Base-by-base conservation (phyloP, 2,329 filamentous ascomycete genomes). In the Nigrospora oryzae region DNA sequence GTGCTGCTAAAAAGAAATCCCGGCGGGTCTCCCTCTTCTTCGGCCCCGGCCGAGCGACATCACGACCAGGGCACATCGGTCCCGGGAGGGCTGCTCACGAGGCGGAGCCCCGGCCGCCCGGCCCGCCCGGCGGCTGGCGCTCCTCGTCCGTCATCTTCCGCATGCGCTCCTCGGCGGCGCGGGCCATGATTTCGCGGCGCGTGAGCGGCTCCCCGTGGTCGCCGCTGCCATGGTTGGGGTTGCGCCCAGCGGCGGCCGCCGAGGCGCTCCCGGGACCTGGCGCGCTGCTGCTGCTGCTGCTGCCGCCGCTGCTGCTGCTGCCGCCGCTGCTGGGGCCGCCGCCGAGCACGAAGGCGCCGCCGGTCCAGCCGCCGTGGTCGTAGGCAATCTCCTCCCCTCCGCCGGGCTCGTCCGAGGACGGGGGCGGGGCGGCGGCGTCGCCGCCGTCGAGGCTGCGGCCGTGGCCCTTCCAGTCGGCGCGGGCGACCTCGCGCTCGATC, bases 401-500 rank as follows among this genome's bases (percentile, higher is more conserved):
- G 15, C 65, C 64, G 12, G 14, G n/a, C 13, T 38, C 37, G 15
- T n/a, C 36, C 4, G 8, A 5, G 15, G 30, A 16, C 43, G 60
- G 59, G 14, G 74, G 70, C 49, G 74, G 70, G 52, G 79, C 73
- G 36, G 75, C 77, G 65, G 75, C 64, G 68, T 79, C 73, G 69
- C 80, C 62, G 71, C 84, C 67, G 69, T 80, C 81, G 2, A 91
- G 64, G 5, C 73, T 79, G 43, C 74, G 68, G 0, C 90, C 90
- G 0, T 82, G 81, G 19, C 74, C 74, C 57, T 74, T 83, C 83
- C 86, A 95, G 68, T 96, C 89, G 14, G 78, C 85, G 40, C 69
- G 70, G 46, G 85, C 83, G 3, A 96, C 91, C 69, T 96, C 91
- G 42, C 75, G 74, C 70, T 97, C 90, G 57, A 96, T 94, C 69